These are phyloP conservation scores for Biscogniauxia marginata DNA, from an alignment of 2,329 filamentous ascomycete species.

Conservation along the genomic window DNA sequence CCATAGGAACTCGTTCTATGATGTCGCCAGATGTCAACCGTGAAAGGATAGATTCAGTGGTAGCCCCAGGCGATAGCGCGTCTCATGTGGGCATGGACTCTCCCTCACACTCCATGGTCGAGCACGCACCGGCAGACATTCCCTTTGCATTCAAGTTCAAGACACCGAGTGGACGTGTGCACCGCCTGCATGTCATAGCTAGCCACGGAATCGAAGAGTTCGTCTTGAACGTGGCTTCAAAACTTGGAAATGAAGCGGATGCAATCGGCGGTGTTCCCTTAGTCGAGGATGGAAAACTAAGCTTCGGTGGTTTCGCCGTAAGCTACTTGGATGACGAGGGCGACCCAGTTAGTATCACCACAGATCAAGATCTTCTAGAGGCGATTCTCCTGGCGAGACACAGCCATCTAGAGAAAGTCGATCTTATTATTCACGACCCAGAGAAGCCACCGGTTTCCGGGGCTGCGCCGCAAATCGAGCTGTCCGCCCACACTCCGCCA, in stretches of 20 bases:
- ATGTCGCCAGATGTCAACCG: conserved; percentile 77
- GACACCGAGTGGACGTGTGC: conserved; percentile 89
- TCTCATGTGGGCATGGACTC: conserved; percentile 86
- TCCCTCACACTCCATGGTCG: conserved; percentile 63
- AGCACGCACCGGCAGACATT: conserved; percentile 64
- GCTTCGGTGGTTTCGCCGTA: conserved; percentile 78
- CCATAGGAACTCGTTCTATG: conserved; percentile 69
- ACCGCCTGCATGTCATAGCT: conserved; percentile 82
- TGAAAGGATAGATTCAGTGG: conserved; percentile 71
- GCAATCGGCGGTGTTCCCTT: conserved; percentile 77
- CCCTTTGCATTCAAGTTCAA: conserved; percentile 99
- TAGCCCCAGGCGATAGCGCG: conserved; percentile 90
- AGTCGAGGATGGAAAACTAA: conserved; percentile 77
- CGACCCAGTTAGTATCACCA: conserved; percentile 94
- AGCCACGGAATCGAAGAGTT: conserved; percentile 79
- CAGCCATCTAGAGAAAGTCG: conserved; percentile 83
- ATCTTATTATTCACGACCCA: conserved; percentile 94
- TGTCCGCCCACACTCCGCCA: conserved; percentile 44
- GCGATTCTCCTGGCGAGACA: conserved; percentile 82
- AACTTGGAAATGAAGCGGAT: conserved; percentile 82
- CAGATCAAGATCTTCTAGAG: conserved; percentile 88
- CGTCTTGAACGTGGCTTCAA: conserved; percentile 72
- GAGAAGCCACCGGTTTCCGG: conserved; percentile 78
- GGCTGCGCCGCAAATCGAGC: conserved; percentile 49
- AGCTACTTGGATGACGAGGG: conserved; percentile 97